Percentiles rank a stretch among this genome's conserved stretches.
These are phyloP conservation scores for Metschnikowia hibisci DNA, from an alignment of 805 yeast genomes.

Conservation along the genomic window DNA sequence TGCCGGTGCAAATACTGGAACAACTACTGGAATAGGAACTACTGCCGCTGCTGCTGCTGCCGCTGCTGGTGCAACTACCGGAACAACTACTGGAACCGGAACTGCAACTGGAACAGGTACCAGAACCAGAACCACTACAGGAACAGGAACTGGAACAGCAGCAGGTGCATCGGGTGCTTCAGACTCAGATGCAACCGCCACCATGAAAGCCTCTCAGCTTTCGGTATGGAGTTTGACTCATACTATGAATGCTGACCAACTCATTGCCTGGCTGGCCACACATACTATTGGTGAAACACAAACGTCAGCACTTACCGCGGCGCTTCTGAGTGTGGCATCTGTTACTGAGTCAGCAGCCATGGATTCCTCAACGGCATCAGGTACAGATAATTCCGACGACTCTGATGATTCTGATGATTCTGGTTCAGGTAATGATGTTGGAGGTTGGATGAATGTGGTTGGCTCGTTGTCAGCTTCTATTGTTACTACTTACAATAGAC, in stretches of 20 bases:
- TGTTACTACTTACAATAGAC: conserved; percentile 30
- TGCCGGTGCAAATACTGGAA: conserved; percentile 10
- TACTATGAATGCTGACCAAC: conserved; percentile 17
- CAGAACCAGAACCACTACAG: conserved; percentile 1
- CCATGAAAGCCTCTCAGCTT: conserved; percentile 17
- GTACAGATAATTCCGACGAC: not conserved
- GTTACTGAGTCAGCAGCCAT: conserved; percentile 16
- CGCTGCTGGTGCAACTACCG: conserved; percentile 9
- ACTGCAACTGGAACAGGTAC: conserved; percentile 15
- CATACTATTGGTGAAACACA: conserved; percentile 11
- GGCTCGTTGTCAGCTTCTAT: conserved; percentile 23
- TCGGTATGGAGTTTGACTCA: conserved; percentile 11
- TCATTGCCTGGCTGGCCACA: conserved; percentile 18
- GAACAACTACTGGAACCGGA: conserved; percentile 7
- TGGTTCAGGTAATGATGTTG: conserved; percentile 10
- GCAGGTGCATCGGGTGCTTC: conserved; percentile 15
- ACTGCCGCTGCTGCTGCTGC: conserved; percentile 10
- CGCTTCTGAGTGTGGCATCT: conserved; percentile 2
- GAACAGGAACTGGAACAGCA: conserved; percentile 7
- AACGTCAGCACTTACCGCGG: not conserved
- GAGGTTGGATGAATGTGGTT: conserved; percentile 12
- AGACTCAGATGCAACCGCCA: conserved; percentile 7
- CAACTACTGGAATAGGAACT: no score
- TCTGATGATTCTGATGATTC: conserved; percentile 14
- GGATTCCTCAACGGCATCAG: conserved; percentile 2